Percentiles rank a stretch among this genome's conserved stretches.
Conservation (phyloP, 441 rosid species). For the Erodium trifolium region DNA sequence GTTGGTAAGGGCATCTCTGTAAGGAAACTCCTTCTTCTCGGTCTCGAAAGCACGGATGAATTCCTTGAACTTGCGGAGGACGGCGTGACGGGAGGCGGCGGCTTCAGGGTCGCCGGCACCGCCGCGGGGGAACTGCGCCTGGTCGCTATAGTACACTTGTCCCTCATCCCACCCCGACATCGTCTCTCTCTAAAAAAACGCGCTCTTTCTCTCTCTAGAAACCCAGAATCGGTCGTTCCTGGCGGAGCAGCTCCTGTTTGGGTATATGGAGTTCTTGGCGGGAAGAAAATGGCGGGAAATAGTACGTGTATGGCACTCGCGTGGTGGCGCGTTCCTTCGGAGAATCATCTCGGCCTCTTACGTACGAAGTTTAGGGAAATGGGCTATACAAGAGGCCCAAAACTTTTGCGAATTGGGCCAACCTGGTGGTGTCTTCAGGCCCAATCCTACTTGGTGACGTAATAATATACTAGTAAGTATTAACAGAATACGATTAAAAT, state of each 20-base stretch:
- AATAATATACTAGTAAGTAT: too few relatives aligned
- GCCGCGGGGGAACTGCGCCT: conserved; percentile 66
- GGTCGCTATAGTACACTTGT: conserved; percentile 84
- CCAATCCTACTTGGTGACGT: too few relatives aligned
- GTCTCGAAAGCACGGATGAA: conserved; percentile 70
- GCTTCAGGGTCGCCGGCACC: conserved; percentile 30
- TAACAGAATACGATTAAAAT: too few relatives aligned
- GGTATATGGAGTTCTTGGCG: conserved; percentile 31
- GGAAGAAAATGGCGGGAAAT: conserved; percentile 23
- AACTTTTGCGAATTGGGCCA: too few relatives aligned
- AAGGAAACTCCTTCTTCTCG: conserved; percentile 59
- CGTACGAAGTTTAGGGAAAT: too few relatives aligned
- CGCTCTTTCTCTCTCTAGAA: neutral
- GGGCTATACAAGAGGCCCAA: too few relatives aligned
- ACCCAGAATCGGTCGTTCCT: neutral
- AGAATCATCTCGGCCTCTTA: too few relatives aligned
- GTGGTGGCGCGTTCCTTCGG: too few relatives aligned
- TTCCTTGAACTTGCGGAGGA: conserved; percentile 71
- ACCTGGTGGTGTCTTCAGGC: too few relatives aligned
- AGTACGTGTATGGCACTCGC: too few relatives aligned
- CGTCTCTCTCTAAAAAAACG: neutral
- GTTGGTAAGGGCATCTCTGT: conserved; percentile 62
- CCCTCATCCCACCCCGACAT: conserved; percentile 99
- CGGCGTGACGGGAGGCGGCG: conserved; percentile 47
- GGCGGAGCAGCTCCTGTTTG: neutral